Base-by-base conservation (phyloP, 495 filamentous ascomycete species). In the Cercophora samala region DNA sequence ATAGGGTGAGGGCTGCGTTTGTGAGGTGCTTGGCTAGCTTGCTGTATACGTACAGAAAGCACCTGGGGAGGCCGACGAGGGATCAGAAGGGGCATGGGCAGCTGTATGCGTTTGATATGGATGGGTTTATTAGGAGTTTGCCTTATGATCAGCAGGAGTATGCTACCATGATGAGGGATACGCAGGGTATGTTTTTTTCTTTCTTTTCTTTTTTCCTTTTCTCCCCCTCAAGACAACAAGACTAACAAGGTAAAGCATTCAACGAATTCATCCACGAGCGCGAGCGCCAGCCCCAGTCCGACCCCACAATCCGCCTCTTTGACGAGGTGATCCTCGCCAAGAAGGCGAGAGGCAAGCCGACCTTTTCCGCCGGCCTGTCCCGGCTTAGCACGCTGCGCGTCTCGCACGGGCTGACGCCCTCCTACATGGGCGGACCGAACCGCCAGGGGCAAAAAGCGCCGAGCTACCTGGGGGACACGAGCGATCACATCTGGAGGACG, bases 231-330 rank as follows among this genome's bases (percentile, higher is more conserved):
- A 1, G 3, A 29, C 26, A 42, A 29, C 26, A 42, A 51, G 15
- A 61, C 61, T 68, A 9, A 72, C 55, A 13, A 60, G n/a, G 24
- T 42, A 11, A 60, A 94, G 93, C 84, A 18, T 97, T 99, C 78
- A 97, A 96, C 74, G 93, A 97, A 77, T 99, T 98, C 74, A 94
- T 97, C 72, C 92, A 96, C 74, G 92, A 96, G 60, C 88, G 95
- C 37, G 95, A 99, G 75, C 83, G 83, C 18, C 84, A 84, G 42
- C 76, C 84, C 13, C 76, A 85, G 5, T 72, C 77, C 1, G 74
- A 84, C 64, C 89, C 93, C 3, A 70, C 83, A 9, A 91, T 98
- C 74, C 87, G 92, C 63, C 83, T 99, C 23, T 99, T 99, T 75
- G 95, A 99, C 77, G 91, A 96, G 75, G 91, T 99, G 70, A 95